Base-by-base conservation (phyloP, 1,139 yeast genomes). In the Yamadazyma songkhlaensis region DNA sequence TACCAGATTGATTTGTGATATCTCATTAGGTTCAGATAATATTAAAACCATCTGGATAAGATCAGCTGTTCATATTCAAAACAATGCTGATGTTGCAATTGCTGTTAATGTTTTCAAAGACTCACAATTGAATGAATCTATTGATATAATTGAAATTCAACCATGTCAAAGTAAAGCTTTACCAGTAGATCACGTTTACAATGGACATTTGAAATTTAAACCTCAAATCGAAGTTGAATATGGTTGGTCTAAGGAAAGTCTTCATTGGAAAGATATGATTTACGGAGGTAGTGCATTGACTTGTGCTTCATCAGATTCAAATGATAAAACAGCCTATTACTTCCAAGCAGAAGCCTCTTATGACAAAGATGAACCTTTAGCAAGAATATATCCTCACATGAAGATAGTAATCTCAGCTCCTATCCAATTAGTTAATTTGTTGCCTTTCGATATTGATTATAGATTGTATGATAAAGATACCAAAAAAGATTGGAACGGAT, bases 311-410 rank as follows among this genome's bases (percentile, higher is more conserved):
- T 49, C 57, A 0, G 57, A 56, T 2, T 40, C 51, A 1, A 53
- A 55, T 3, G 77, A 72, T 35, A 56, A 57, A 34, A 72, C 77
- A 5, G 63, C 67, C 3, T 85, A 77, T 53, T 83, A 77, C 48
- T 84, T 86, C 60, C 94, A 85, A 51, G 84, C 84, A 0, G 85
- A 81, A 49, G 89, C 94, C 0, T 64, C 69, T 15, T 82, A 64
- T 54, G 80, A 84, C 49, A 56, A 61, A 23, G 67, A 72, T 12
- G 92, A 85, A 45, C 92, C 89, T 0, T 65, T 89, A 29, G 76
- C 87, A 0, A 72, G 73, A 44, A 74, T 85, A 0, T 94, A 88
- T 50, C 98, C 98, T 0, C 95, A 87, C 51, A 75, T 92, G 87
- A 77, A 71, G 9, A 62, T 92, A 29, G 75, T 82, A 2, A 64